Percentiles rank a stretch among this genome's conserved stretches.
Conservation (phyloP, 768 basidiomycete species). For the Psilocybe sp. region DNA sequence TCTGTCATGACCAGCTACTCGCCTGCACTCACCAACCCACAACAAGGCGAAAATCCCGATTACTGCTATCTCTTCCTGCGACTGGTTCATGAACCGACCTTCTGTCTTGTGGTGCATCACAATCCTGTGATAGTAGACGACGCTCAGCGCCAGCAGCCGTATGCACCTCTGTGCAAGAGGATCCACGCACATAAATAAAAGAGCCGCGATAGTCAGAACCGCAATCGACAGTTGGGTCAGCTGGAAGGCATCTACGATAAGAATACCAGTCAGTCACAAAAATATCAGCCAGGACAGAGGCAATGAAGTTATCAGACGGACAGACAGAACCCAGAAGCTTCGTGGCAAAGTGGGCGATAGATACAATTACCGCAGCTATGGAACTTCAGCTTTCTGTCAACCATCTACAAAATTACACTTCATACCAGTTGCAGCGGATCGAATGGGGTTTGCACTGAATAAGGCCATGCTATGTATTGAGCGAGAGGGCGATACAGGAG, state of each 20-base stretch:
- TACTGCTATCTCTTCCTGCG: conserved; percentile 72
- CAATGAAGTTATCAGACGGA: conserved; percentile 21
- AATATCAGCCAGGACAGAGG: neutral
- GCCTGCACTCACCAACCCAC: conserved; percentile 62
- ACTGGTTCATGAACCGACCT: conserved; percentile 60
- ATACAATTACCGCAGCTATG: conserved; percentile 46
- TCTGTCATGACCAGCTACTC: neutral
- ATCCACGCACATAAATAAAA: conserved; percentile 59
- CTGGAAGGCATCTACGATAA: conserved; percentile 52
- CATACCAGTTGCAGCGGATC: conserved; percentile 41
- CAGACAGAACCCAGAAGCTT: conserved; percentile 45
- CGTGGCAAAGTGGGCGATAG: conserved; percentile 49
- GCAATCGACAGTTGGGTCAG: conserved; percentile 75
- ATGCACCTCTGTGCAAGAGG: conserved; percentile 5
- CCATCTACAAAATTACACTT: neutral
- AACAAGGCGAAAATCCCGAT: conserved; percentile 71
- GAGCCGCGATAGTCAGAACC: conserved; percentile 58
- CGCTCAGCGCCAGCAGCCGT: neutral
- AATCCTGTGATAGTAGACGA: conserved; percentile 38
- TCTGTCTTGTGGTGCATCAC: conserved; percentile 63
- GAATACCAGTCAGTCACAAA: neutral
- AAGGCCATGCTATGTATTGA: conserved; percentile 35
- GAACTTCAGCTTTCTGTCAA: neutral
- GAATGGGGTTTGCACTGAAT: conserved; percentile 45
- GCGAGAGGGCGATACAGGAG: neutral